Conservation (phyloP, 2,329 filamentous ascomycete genomes). For the Colletotrichum abscissum region DNA sequence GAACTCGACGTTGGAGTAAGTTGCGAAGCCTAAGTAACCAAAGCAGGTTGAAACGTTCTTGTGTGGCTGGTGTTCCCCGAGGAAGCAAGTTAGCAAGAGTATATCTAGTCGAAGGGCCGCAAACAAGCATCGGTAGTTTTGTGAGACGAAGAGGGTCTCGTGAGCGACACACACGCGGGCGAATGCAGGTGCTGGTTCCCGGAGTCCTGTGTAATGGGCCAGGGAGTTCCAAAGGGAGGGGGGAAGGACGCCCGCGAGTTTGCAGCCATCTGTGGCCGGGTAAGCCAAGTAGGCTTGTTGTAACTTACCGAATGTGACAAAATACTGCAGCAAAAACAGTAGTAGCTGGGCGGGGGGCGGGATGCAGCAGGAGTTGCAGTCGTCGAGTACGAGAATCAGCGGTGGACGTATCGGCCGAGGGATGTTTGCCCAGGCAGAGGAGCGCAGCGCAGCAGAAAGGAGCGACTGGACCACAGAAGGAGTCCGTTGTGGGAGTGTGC, state of each 20-base stretch:
- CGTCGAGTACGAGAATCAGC: conserved; percentile 22
- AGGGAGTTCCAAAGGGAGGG: neutral
- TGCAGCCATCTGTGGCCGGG: neutral
- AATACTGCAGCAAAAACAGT: neutral
- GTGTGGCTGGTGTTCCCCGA: conserved; percentile 10
- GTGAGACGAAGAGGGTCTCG: conserved; percentile 30
- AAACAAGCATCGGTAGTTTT: conserved; percentile 22
- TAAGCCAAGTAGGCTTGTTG: conserved; percentile 7
- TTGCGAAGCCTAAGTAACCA: neutral
- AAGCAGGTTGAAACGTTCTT: neutral
- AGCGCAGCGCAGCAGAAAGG: conserved; percentile 21
- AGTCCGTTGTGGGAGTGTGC: conserved; percentile 29
- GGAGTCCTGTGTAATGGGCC: conserved; percentile 13
- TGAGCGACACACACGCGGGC: conserved; percentile 32
- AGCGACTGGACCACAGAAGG: conserved; percentile 32
- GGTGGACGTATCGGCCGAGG: conserved; percentile 7
- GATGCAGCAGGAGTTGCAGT: conserved; percentile 22
- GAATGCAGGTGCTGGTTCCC: conserved; percentile 26
- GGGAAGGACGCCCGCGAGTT: neutral
- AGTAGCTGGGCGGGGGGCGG: neutral
- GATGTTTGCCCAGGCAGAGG: conserved; percentile 21
- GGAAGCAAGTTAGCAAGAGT: conserved; percentile 30
- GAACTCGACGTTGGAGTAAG: neutral
- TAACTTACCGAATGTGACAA: conserved; percentile 25
- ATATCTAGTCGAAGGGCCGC: conserved; percentile 24